These are phyloP conservation scores for Euphorbia schlechtendalii DNA, from an alignment of 441 rosid species.

Conservation along the genomic window DNA sequence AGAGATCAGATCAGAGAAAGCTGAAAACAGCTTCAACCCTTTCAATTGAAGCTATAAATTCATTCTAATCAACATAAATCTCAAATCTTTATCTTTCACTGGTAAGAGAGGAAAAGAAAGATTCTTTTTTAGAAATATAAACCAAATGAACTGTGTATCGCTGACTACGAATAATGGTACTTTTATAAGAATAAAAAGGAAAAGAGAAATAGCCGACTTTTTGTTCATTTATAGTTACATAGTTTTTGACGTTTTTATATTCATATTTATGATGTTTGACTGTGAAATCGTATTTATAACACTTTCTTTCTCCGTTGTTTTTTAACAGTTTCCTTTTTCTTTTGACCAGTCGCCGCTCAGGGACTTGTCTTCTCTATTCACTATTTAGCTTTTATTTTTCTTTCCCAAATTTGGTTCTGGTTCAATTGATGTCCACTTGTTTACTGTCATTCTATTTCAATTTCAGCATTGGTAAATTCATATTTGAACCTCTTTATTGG, in stretches of 20 bases:
- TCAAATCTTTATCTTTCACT: not conserved
- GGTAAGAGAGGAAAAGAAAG: not conserved
- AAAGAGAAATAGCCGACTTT: not conserved
- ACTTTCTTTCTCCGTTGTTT: not conserved
- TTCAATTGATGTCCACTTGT: not conserved
- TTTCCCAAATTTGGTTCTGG: not conserved
- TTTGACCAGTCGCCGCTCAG: not conserved
- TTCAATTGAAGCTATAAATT: not conserved
- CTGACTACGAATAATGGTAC: not conserved
- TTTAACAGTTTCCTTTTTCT: not conserved
- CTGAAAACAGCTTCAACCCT: not conserved
- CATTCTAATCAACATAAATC: not conserved
- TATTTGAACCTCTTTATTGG: too few species aligned
- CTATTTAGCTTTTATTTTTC: too few species aligned
- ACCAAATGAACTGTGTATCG: not conserved
- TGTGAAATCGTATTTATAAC: too few species aligned
- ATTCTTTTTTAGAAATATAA: not conserved
- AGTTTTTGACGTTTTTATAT: conserved; percentile 1
- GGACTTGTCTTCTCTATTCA: too few species aligned
- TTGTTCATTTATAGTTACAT: not conserved
- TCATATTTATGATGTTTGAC: too few species aligned
- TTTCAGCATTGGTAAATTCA: too few species aligned
- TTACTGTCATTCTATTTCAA: not conserved
- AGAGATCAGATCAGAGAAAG: conserved; percentile 13
- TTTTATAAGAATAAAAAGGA: not conserved